phyloP scores from a whole-genome alignment of 345 rosid genomes.

The Salix udensis region DNA sequence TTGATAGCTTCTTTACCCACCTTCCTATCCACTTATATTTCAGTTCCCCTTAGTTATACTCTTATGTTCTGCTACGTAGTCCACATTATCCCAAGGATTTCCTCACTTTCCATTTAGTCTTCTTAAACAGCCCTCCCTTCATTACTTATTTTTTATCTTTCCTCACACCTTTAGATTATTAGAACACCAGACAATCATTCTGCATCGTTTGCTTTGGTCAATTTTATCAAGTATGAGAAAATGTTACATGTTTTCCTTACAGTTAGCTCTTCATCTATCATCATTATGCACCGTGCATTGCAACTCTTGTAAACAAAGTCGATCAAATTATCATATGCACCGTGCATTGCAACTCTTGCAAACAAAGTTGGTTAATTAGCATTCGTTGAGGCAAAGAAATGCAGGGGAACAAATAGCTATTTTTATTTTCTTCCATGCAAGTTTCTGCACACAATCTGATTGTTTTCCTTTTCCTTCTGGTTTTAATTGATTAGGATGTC shows the following conservation, averaged over 20 bases:
- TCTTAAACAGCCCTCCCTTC: neutral
- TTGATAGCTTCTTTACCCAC: neutral
- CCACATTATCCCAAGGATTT: neutral
- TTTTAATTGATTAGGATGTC: conserved; percentile 53
- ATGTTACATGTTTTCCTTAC: neutral
- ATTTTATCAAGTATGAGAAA: neutral
- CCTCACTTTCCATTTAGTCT: neutral
- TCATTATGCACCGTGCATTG: neutral
- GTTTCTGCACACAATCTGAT: conserved; percentile 1
- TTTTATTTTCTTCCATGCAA: neutral
- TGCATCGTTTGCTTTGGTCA: neutral
- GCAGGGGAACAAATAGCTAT: neutral
- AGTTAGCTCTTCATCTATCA: neutral
- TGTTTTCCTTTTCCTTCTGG: neutral
- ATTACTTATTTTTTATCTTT: neutral
- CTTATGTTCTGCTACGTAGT: neutral
- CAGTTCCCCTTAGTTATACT: neutral
- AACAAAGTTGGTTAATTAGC: neutral
- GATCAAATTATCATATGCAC: neutral
- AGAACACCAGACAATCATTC: neutral
- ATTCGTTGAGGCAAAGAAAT: too few species aligned
- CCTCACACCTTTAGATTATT: neutral
- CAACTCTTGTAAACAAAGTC: neutral
- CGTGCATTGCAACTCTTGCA: neutral
- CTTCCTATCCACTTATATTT: neutral